phyloP scores from a whole-genome alignment of 1,284 basidiomycete genomes.

The Hymenochaete sp. region DNA sequence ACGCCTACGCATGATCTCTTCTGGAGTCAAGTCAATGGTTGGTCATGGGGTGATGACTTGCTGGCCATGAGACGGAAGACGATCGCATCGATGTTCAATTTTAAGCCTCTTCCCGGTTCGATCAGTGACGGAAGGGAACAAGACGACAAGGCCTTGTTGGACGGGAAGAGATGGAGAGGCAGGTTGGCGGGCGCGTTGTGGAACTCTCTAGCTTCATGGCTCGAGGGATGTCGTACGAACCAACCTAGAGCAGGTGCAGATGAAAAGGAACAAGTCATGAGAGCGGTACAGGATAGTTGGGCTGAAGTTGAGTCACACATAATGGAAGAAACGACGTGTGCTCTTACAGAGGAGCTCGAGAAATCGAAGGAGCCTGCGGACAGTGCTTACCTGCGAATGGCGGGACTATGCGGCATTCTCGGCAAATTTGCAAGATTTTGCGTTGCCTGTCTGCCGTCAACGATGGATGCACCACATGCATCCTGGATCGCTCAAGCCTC shows the following conservation, averaged over 20 bases:
- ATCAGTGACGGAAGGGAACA: too few relatives aligned
- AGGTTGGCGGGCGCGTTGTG: conserved; percentile 43
- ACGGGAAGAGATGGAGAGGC: conserved; percentile 23
- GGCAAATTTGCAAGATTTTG: conserved; percentile 5
- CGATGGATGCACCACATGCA: not conserved
- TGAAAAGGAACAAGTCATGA: conserved; percentile 40
- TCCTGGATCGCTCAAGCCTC: conserved; percentile 6
- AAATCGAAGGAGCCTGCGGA: not conserved
- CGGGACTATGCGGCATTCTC: not conserved
- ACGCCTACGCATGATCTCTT: conserved; percentile 80
- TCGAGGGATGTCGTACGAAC: conserved; percentile 70
- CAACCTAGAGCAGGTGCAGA: conserved; percentile 53
- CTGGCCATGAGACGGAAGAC: conserved; percentile 23
- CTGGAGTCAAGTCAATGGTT: conserved; percentile 78
- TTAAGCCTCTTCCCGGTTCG: not conserved
- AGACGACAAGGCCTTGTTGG: too few relatives aligned
- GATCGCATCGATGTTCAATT: not conserved
- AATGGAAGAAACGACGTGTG: conserved; percentile 30
- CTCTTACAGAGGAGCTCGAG: conserved; percentile 24
- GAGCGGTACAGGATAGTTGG: conserved; percentile 8
- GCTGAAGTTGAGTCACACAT: conserved; percentile 26
- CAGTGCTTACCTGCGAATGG: not conserved
- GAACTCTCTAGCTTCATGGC: conserved; percentile 54
- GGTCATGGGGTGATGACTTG: conserved; percentile 66
- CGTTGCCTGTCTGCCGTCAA: conserved; percentile 3